phyloP scores from a whole-genome alignment of 2,329 filamentous ascomycete species.

The Rutstroemia sp. region DNA sequence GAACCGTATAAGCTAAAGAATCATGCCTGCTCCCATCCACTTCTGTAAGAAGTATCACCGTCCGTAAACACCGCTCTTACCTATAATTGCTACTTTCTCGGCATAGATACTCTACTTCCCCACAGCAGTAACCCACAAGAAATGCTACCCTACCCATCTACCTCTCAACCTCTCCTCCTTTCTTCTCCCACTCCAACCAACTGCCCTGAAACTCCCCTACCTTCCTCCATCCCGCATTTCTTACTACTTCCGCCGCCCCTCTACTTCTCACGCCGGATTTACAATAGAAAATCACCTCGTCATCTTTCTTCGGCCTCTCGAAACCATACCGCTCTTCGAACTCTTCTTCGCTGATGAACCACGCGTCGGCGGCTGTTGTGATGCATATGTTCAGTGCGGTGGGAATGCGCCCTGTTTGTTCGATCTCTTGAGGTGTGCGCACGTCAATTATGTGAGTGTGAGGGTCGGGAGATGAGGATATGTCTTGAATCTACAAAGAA shows the following conservation, averaged over 20 bases:
- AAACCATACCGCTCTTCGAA: slow-evolving; percentile 81
- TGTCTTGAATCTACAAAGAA: not conserved
- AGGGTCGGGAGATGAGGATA: not conserved
- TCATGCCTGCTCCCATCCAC: no score
- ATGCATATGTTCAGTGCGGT: slow-evolving; percentile 78
- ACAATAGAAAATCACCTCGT: slow-evolving; percentile 78
- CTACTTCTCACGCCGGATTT: slow-evolving; percentile 80
- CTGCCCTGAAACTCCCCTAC: slow-evolving; percentile 68
- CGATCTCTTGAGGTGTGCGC: slow-evolving; percentile 64
- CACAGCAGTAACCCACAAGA: not conserved
- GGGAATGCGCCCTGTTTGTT: slow-evolving; percentile 64
- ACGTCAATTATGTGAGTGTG: slow-evolving; percentile 37
- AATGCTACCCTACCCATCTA: not conserved
- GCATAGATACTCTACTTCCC: no score
- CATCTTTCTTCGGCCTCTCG: slow-evolving; percentile 51
- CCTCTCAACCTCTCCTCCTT: slow-evolving; percentile 45
- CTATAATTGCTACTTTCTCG: no score
- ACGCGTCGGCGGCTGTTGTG: slow-evolving; percentile 66
- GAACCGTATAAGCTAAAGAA: no score
- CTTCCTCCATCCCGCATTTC: slow-evolving; percentile 56
- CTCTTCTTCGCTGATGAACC: slow-evolving; percentile 68
- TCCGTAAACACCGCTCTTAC: no score
- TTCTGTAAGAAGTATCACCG: no score
- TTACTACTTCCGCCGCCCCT: slow-evolving; percentile 70
- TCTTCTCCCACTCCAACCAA: slow-evolving; percentile 75